Conservation (phyloP, 1,139 yeast genomes). For the Meyerozyma athensensis region DNA sequence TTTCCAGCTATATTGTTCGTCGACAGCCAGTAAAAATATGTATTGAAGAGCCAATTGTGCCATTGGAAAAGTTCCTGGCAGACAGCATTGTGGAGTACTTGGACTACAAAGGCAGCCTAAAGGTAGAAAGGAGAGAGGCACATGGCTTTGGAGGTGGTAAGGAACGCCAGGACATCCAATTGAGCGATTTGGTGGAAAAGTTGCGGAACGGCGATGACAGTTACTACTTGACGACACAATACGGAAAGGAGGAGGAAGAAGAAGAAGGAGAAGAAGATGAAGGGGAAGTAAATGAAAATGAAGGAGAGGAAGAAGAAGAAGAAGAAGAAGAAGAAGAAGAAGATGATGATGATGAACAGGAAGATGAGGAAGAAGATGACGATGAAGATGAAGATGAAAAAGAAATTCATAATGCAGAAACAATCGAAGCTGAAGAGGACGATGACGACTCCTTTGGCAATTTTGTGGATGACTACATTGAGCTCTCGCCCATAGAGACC, state of each 20-base stretch:
- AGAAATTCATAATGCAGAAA: constrained; percentile 8
- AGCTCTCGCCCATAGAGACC: constrained; percentile 16
- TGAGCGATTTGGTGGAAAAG: constrained; percentile 41
- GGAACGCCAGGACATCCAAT: constrained; percentile 43
- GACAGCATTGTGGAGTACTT: constrained; percentile 31
- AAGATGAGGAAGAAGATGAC: constrained; percentile 8
- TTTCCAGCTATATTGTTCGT: constrained; percentile 6
- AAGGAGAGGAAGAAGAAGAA: constrained; percentile 14
- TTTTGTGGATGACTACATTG: constrained; percentile 3
- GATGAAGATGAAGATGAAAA: constrained; percentile 10
- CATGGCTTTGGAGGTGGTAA: constrained; percentile 68
- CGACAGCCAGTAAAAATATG: constrained; percentile 11
- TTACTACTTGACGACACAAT: constrained; percentile 66
- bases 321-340: constrained; percentile 6
- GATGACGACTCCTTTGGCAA: constrained; percentile 8
- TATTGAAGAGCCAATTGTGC: constrained; percentile 6
- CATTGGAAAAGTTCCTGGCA: constrained; percentile 23
- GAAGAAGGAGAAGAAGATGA: constrained; percentile 15
- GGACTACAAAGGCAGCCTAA: constrained; percentile 30
- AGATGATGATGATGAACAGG: constrained; percentile 5
- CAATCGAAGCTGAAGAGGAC: constrained; percentile 7
- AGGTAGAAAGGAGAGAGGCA: constrained; percentile 50
- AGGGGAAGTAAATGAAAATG: constrained; percentile 19
- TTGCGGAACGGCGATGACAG: constrained; percentile 36
- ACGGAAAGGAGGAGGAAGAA: constrained; percentile 22